phyloP scores from a whole-genome alignment of 192 early-diverging fungal species.

The Obelidium mucronatum region DNA sequence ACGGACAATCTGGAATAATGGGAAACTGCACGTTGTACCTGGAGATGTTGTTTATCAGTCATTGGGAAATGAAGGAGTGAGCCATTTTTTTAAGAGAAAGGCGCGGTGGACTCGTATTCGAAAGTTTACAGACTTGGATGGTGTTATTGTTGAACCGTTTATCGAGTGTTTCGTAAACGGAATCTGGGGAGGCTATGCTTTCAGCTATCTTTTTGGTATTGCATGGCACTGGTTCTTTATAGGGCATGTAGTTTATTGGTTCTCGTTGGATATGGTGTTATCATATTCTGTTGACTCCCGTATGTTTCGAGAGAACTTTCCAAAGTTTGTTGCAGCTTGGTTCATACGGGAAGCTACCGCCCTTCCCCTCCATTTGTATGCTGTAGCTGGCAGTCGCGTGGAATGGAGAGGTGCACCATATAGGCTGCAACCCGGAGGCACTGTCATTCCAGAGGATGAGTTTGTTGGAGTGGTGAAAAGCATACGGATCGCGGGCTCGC shows the following conservation, averaged over 20 bases:
- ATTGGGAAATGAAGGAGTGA: slow-evolving; percentile 71
- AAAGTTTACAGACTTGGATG: slow-evolving; percentile 89
- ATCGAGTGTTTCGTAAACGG: slow-evolving; percentile 88
- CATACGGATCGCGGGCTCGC: neutral
- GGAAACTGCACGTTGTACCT: slow-evolving; percentile 84
- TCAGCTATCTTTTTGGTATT: slow-evolving; percentile 60
- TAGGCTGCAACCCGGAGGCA: slow-evolving; percentile 44
- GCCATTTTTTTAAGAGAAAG: slow-evolving; percentile 81
- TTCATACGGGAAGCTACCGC: slow-evolving; percentile 79
- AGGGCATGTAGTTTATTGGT: slow-evolving; percentile 65
- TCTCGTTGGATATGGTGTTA: slow-evolving; percentile 62
- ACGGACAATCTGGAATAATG: slow-evolving; percentile 78
- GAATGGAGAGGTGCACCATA: slow-evolving; percentile 80
- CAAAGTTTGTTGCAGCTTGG: slow-evolving; percentile 78
- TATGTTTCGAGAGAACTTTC: slow-evolving; percentile 38
- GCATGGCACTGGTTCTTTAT: slow-evolving; percentile 53
- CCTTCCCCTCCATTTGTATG: slow-evolving; percentile 83
- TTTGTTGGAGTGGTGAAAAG: neutral
- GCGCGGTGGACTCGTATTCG: slow-evolving; percentile 92
- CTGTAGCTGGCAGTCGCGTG: slow-evolving; percentile 81
- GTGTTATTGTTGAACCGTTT: slow-evolving; percentile 91
- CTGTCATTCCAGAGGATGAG: slow-evolving; percentile 24
- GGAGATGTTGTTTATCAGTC: slow-evolving; percentile 87
- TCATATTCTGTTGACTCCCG: slow-evolving; percentile 50
- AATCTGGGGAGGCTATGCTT: slow-evolving; percentile 72